Conservation (phyloP, 2,329 filamentous ascomycete genomes). For the Fonsecaea erecta region DNA sequence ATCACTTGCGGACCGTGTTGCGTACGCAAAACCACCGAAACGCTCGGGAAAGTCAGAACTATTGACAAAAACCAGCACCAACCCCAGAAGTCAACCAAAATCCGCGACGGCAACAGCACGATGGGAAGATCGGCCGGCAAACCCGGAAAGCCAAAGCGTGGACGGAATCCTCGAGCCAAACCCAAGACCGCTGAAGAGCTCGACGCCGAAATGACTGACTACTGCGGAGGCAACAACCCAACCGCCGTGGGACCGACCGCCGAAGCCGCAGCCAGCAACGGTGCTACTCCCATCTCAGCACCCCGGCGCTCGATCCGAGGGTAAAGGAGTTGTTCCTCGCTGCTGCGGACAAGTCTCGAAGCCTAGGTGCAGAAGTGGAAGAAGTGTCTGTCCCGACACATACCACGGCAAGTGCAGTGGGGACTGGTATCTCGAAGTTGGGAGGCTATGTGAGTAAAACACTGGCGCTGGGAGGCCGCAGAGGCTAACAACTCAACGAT, state of each 20-base stretch:
- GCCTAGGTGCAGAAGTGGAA: slow-evolving; percentile 56
- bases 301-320: slow-evolving; percentile 46
- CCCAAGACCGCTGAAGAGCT: slow-evolving; percentile 93
- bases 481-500: slow-evolving; percentile 9
- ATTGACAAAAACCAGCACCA: slow-evolving; percentile 39
- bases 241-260: slow-evolving; percentile 50
- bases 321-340: slow-evolving; percentile 50
- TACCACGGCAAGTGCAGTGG: slow-evolving; percentile 17
- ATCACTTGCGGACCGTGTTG: slow-evolving; percentile 82
- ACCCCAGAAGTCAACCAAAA: slow-evolving; percentile 74
- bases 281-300: slow-evolving; percentile 53
- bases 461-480: slow-evolving; percentile 5
- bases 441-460: slow-evolving; percentile 13
- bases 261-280: slow-evolving; percentile 52
- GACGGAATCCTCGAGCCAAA: slow-evolving; percentile 70
- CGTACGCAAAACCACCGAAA: slow-evolving; percentile 57
- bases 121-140: slow-evolving; percentile 61
- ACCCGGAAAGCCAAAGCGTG: slow-evolving; percentile 78
- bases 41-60: slow-evolving; percentile 22
- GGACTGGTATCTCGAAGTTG: slow-evolving; percentile 9
- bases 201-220: slow-evolving; percentile 96
- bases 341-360: slow-evolving; percentile 49
- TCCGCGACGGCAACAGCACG: slow-evolving; percentile 70
- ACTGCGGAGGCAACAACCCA: slow-evolving; percentile 66
- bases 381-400: slow-evolving; percentile 56